Conservation (phyloP, 1,284 basidiomycete species). For the Ustilago nuda region DNA sequence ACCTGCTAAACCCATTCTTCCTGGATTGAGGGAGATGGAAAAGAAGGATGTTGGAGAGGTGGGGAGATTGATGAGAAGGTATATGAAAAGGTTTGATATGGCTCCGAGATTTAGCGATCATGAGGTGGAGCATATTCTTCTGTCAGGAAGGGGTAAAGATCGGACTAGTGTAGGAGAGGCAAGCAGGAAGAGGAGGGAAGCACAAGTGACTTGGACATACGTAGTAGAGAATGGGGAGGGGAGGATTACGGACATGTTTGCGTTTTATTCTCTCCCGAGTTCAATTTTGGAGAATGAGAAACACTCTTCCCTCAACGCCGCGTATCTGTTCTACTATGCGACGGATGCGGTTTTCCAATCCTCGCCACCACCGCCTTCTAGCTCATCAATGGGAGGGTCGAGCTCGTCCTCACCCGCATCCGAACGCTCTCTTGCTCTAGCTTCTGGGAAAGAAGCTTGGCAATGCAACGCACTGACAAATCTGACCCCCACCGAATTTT, state of each 20-base stretch:
- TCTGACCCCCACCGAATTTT: constrained; percentile 49
- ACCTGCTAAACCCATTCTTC: constrained; percentile 31
- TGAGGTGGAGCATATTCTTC: constrained; percentile 87
- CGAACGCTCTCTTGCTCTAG: constrained; percentile 29
- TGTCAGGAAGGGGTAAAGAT: constrained; percentile 81
- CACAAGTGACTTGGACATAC: constrained; percentile 94
- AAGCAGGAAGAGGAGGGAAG: constrained; percentile 68
- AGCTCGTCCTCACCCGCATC: constrained; percentile 16
- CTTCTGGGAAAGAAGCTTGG: constrained; percentile 39
- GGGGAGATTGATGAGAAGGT: constrained; percentile 79
- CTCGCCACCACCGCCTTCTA: neutral
- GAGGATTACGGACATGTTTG: constrained; percentile 92
- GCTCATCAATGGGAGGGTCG: neutral
- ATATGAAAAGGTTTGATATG: constrained; percentile 89
- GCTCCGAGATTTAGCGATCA: constrained; percentile 81
- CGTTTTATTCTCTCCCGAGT: constrained; percentile 96
- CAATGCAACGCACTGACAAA: constrained; percentile 52
- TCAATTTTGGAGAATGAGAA: constrained; percentile 78
- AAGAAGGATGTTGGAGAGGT: constrained; percentile 81
- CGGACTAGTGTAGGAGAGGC: constrained; percentile 62
- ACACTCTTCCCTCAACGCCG: constrained; percentile 79
- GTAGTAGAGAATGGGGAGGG: constrained; percentile 91
- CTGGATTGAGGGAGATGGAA: constrained; percentile 85
- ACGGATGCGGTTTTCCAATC: constrained; percentile 56
- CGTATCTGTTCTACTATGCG: constrained; percentile 92